Conservation (phyloP, 345 rosid species). For the Salix caprea region DNA sequence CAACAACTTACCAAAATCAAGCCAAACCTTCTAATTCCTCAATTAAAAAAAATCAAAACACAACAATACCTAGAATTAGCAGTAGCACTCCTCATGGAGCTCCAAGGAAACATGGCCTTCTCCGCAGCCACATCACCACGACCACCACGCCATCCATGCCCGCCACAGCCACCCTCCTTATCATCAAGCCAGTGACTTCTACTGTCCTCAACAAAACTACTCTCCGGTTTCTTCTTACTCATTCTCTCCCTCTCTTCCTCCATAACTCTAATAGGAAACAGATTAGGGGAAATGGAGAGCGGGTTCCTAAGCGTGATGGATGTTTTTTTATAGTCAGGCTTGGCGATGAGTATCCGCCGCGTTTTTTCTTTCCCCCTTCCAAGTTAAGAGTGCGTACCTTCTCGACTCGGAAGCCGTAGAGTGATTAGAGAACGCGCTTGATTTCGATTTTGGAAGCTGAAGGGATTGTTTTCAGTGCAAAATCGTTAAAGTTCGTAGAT, state of each 20-base stretch:
- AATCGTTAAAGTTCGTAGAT: slow-evolving; percentile 59
- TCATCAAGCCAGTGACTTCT: slow-evolving; percentile 83
- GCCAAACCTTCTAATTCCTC: background rate
- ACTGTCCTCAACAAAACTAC: slow-evolving; percentile 66
- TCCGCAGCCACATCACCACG: slow-evolving; percentile 1
- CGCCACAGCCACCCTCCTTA: slow-evolving; percentile 24
- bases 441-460: slow-evolving; percentile 90
- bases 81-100: slow-evolving; percentile 45
- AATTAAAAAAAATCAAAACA: background rate
- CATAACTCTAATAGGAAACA: slow-evolving; percentile 53
- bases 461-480: slow-evolving; percentile 74
- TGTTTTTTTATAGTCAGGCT: slow-evolving; percentile 92
- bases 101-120: slow-evolving; percentile 44
- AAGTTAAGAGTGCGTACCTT: slow-evolving; percentile 86
- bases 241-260: slow-evolving; percentile 62
- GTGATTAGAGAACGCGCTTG: slow-evolving; percentile 89
- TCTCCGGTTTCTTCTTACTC: slow-evolving; percentile 38
- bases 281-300: slow-evolving; percentile 57
- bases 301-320: slow-evolving; percentile 63
- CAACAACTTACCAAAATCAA: background rate
- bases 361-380: slow-evolving; percentile 95
- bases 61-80: background rate
- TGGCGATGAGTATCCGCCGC: slow-evolving; percentile 66
- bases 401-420: slow-evolving; percentile 82
- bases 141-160: slow-evolving; percentile 15